Conservation (phyloP, 2,329 filamentous ascomycete genomes). For the Aaosphaeria arxii region DNA sequence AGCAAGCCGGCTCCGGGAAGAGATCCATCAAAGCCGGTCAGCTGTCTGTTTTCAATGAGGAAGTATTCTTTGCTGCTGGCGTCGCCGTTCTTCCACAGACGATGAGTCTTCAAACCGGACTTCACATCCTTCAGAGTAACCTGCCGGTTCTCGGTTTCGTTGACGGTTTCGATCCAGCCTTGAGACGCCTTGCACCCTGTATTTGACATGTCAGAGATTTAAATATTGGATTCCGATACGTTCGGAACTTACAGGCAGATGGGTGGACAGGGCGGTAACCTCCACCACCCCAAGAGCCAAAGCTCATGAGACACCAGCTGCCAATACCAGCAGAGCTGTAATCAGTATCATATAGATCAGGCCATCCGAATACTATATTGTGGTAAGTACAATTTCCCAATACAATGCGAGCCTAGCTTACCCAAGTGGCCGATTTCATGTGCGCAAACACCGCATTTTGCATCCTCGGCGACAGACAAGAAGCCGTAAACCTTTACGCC, state of each 20-base stretch:
- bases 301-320: slow-evolving; percentile 21
- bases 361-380: slow-evolving; percentile 20
- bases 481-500: slow-evolving; percentile 19
- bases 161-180: slow-evolving; percentile 14
- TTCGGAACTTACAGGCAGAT: slow-evolving; percentile 16
- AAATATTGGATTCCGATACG: neutral
- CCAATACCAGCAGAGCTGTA: slow-evolving; percentile 16
- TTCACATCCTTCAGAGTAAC: slow-evolving; percentile 20
- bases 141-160: slow-evolving; percentile 12
- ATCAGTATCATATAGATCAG: slow-evolving; percentile 23
- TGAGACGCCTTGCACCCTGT: slow-evolving; percentile 20
- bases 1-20: slow-evolving; percentile 18
- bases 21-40: slow-evolving; percentile 13
- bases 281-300: slow-evolving; percentile 17
- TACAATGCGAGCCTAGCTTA: neutral
- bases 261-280: slow-evolving; percentile 19
- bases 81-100: slow-evolving; percentile 20
- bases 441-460: slow-evolving; percentile 18
- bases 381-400: neutral
- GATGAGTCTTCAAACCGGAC: slow-evolving; percentile 10
- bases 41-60: slow-evolving; percentile 19
- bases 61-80: slow-evolving; percentile 14
- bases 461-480: slow-evolving; percentile 19
- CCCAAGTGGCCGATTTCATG: slow-evolving; percentile 21
- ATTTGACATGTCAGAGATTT: neutral